Evolutionary conservation across 2,329 filamentous ascomycete genomes (phyloP), one percentile per base, ranked within the genome.

Genomic region (Penicillium sp.): DNA sequence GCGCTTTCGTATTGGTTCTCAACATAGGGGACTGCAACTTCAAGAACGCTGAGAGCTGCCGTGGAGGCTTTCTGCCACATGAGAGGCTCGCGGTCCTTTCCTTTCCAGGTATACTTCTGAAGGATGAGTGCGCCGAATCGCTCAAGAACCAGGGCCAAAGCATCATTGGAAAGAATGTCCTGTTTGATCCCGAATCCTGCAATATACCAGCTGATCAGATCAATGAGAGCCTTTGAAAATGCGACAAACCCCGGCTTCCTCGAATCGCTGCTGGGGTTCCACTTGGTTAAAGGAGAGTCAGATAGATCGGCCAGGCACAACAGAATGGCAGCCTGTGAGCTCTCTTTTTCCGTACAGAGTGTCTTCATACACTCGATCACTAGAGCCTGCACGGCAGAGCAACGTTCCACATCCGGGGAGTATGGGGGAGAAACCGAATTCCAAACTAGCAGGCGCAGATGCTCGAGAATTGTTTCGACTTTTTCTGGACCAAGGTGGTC

Each of bases 61-160:
- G 78, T 81, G 0, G 88, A 94, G 3, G 90, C 88, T 45, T 85
- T 82, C 52, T 82, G 83, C 93, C 93, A 98, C 0, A 90, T 78
- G 44, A 83, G 78, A 0, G 78, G 74, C 11, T 82, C 80, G 61
- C 85, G 90, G 12, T 87, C 88, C 48, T 83, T 78, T 11, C 83
- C 80, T 4, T 79, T 74, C 69, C 90, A 95, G 39, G 76, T 74
- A 64, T 97, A 97, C 63, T 96, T 97, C 25, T 89, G 78, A 2
- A 75, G 67, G 44, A 97, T 84, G 0, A 90, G 83, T 40, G 75
- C 80, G 12, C 78, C 77, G 2, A 97, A 74, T 25, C 86, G 83
- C 4, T 76, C 73, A 4, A 97, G 67, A 0, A 83, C 82, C 5
- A 77, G 74, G 1, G 80, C 68, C 25, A 94, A 75, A 1, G 88